Percentiles rank a stretch among this genome's conserved stretches.
Conservation (phyloP, 2,329 filamentous ascomycete genomes). For the Phialocephala sp. region DNA sequence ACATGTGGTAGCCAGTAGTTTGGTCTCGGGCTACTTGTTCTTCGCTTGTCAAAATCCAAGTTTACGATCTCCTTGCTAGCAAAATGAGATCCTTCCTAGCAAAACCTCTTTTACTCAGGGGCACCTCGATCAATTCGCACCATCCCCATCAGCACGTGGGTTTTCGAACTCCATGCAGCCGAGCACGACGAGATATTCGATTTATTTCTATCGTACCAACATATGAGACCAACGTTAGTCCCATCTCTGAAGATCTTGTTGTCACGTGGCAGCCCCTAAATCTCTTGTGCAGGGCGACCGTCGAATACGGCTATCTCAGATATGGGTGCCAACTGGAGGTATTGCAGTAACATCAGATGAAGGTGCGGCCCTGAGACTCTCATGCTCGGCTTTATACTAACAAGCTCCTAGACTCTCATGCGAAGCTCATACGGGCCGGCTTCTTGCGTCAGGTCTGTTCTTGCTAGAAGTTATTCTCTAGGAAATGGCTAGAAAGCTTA, state of each 20-base stretch:
- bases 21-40: neutral
- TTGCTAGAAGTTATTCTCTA: neutral
- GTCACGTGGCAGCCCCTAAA: neutral
- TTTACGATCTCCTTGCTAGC: neutral
- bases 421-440: slow-evolving; percentile 71
- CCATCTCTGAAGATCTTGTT: neutral
- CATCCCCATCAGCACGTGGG: neutral
- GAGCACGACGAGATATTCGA: neutral
- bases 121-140: neutral
- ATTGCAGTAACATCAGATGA: slow-evolving; percentile 63
- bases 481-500: slow-evolving; percentile 11
- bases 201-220: neutral
- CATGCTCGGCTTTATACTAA: neutral
- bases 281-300: slow-evolving; percentile 54
- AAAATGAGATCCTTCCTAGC: slow-evolving; percentile 17
- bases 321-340: slow-evolving; percentile 81
- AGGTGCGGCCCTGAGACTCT: slow-evolving; percentile 44
- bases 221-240: slow-evolving; percentile 16
- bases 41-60: neutral
- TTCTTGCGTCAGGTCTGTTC: slow-evolving; percentile 72
- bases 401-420: slow-evolving; percentile 61
- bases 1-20: neutral
- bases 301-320: slow-evolving; percentile 68
- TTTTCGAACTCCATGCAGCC: neutral
- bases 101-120: slow-evolving; percentile 9